A percentile compares a stretch with the other conserved stretches of the same genome.
Evolutionary conservation across 345 rosid genomes (phyloP).

Genomic region (Euphorbia pulcherrima): DNA sequence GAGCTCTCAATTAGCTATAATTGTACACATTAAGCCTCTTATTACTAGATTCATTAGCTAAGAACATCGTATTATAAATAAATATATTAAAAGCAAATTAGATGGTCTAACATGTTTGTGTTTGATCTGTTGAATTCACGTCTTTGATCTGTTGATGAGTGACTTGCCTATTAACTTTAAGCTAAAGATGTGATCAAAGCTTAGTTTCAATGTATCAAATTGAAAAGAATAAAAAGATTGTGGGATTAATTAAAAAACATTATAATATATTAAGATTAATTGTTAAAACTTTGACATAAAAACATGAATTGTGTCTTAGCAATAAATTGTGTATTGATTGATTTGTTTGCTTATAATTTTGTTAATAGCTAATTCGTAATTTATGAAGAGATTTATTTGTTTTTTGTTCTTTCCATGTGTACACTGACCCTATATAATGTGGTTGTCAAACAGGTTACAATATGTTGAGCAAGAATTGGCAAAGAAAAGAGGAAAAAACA

Average conservation of each 20-base stretch:
- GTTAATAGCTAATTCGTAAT: background rate
- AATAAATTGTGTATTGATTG: background rate
- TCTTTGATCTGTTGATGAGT: background rate
- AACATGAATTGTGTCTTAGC: background rate
- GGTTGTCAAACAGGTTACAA: slow-evolving; percentile 48
- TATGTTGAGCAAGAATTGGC: slow-evolving; percentile 89
- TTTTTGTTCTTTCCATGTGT: background rate
- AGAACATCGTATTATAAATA: too few relatives aligned
- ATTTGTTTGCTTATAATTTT: background rate
- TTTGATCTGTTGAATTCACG: too few relatives aligned
- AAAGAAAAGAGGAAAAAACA: slow-evolving; percentile 71
- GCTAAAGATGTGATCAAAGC: too few relatives aligned
- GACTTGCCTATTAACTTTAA: background rate
- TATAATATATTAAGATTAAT: too few relatives aligned
- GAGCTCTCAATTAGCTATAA: too few relatives aligned
- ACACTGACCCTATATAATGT: background rate
- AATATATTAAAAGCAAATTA: too few relatives aligned
- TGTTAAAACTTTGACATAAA: too few relatives aligned
- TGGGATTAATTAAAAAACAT: too few relatives aligned
- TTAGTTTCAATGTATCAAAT: too few relatives aligned
- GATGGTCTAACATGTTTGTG: too few relatives aligned
- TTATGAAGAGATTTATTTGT: background rate
- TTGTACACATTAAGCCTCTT: background rate
- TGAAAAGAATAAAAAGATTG: too few relatives aligned
- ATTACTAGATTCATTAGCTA: too few relatives aligned